Base-by-base conservation (phyloP, 108 stramenopile genomes). In the Pelagomonas calceolata region DNA sequence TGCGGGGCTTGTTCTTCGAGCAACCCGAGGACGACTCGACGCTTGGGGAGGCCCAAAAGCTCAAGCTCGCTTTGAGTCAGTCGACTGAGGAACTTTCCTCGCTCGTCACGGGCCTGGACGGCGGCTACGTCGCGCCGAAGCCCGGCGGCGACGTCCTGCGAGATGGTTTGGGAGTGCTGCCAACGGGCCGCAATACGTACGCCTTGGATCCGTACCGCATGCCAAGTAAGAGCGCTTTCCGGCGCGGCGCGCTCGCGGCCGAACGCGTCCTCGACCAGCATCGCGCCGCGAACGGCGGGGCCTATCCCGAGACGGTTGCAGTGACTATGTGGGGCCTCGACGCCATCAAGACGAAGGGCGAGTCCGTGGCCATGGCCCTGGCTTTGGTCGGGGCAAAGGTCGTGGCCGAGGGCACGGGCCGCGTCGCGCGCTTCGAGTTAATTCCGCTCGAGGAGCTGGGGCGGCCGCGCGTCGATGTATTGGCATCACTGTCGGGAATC, bases 321-420 rank as follows among this genome's bases (percentile, higher is more conserved):
- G 87, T 88, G 17, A 88, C 87, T 16, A 68, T 89, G 30, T 91
- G 91, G 91, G 91, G 91, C 26, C 85, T 92, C 32, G 91, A 92
- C 69, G 75, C 90, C 15, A 92, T 90, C 69, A 92, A 92, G 78
- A 90, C 91, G 14, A 39, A 70, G 30, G 88, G 91, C 4, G 91
- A 92, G 80, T 87, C 88, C 15, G 84, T 92, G 15, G 91, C 91
- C 15, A 92, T 92, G 34, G 89, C 89, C 10, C 77, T 92, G 33
- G 77, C 87, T n/a, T 66, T 92, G 21, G 86, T 92, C 10, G 91
- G 91, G 12, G 91, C 91, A 16, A 65, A 82, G 64, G 89, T 90
- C 15, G 85, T 90, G 12, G 89, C 89, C 66, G 88, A 89, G 76
- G 88, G 75, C 32, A 91, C 90, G 36, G 89, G 88, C 4, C 72